Evolutionary conservation across 257 asterid species (phyloP).

Genomic region (Forsythia viridissima): DNA sequence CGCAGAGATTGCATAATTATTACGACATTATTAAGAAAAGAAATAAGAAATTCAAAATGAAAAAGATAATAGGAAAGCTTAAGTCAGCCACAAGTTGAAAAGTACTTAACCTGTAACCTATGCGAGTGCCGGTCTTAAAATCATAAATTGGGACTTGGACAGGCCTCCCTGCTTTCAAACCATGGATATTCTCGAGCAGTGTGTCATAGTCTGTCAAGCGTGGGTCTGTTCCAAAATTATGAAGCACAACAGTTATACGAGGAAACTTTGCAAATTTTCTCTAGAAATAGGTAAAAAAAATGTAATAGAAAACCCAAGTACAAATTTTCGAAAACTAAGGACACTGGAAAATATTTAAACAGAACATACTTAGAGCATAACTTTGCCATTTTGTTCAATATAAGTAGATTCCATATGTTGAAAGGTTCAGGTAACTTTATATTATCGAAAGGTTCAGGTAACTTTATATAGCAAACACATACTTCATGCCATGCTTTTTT

Average conservation of each 20-base stretch:
- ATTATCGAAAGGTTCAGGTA: not conserved
- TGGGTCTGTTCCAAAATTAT: constrained; percentile 69
- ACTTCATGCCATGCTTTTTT: not conserved
- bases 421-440: not conserved
- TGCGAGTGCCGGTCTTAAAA: constrained; percentile 82
- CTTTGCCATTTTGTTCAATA: not conserved
- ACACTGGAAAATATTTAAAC: too few species aligned
- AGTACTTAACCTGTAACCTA: constrained; percentile 79
- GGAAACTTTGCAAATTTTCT: not conserved
- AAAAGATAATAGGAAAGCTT: not conserved
- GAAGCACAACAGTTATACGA: constrained; percentile 24
- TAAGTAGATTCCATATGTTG: not conserved
- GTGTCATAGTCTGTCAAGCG: constrained; percentile 98
- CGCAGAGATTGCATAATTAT: not conserved
- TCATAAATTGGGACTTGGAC: constrained; percentile 93
- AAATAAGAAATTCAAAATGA: constrained; percentile 17
- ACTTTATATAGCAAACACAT: not conserved
- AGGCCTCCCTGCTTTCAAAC: constrained; percentile 74
- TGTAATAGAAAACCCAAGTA: not conserved
- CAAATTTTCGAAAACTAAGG: too few species aligned
- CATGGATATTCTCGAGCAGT: constrained; percentile 78
- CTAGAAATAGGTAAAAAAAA: not conserved
- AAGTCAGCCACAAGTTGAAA: constrained; percentile 13
- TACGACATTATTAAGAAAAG: constrained; percentile 12
- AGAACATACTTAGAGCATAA: not conserved